Percentiles rank a stretch among this genome's conserved stretches.
Evolutionary conservation across 768 basidiomycete genomes (phyloP).

Genomic region (Mrakia frigida): DNA sequence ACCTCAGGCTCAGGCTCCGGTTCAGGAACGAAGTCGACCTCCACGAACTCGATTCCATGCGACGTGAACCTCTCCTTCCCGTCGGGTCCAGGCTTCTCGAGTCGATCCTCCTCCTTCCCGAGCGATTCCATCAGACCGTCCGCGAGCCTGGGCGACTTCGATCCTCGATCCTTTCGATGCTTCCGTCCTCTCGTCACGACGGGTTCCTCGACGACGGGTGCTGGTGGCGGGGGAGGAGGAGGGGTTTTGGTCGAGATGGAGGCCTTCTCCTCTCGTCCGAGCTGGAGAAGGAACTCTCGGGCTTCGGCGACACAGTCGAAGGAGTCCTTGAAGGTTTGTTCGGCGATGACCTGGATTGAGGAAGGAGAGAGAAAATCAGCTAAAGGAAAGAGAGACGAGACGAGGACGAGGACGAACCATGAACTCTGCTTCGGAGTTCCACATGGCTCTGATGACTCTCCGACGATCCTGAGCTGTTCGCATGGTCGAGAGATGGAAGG

Average conservation of each 20-base stretch:
- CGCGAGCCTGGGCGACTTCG: background rate
- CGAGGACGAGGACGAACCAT: no score
- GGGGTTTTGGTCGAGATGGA: background rate
- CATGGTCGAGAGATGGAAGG: conserved; percentile 77
- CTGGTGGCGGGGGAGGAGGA: background rate
- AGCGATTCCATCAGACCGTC: background rate
- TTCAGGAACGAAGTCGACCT: background rate
- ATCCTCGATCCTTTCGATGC: background rate
- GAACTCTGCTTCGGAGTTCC: conserved; percentile 81
- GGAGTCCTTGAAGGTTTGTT: conserved; percentile 68
- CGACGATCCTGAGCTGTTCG: conserved; percentile 59
- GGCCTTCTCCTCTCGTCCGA: conserved; percentile 32
- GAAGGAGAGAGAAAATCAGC: background rate
- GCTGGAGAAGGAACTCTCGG: conserved; percentile 59
- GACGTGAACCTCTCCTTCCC: conserved; percentile 15
- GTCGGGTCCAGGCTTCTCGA: background rate
- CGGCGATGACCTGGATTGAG: conserved; percentile 71
- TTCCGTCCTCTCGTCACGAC: background rate
- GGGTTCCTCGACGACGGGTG: background rate
- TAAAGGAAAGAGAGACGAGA: conserved; percentile 28
- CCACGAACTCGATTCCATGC: conserved; percentile 26
- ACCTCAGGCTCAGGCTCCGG: background rate
- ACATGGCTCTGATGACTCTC: conserved; percentile 72
- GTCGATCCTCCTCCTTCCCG: background rate
- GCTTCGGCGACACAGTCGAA: conserved; percentile 76